These are phyloP conservation scores for Chlorella variabilis DNA, from an alignment of 163 green algal genomes.

Conservation along the genomic window DNA sequence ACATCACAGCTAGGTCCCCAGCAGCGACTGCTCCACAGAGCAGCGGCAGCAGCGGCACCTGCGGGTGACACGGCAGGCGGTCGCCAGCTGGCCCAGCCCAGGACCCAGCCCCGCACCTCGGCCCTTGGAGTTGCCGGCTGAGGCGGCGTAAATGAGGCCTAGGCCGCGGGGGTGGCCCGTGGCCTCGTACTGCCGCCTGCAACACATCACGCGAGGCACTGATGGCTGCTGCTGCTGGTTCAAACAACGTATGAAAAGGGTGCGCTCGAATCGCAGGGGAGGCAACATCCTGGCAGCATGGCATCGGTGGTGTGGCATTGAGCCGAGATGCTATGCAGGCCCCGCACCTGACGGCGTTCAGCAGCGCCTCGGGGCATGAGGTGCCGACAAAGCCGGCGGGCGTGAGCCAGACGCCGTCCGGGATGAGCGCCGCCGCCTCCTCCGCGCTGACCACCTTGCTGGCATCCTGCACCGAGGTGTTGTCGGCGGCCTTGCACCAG, in stretches of 20 bases:
- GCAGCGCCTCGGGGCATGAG: conserved; percentile 49
- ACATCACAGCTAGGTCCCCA: too few relatives aligned
- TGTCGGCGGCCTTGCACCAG: background rate
- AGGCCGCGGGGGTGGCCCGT: conserved; percentile 43
- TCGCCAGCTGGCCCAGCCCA: too few relatives aligned
- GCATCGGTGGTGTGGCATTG: too few relatives aligned
- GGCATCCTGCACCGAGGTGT: background rate
- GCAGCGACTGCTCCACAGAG: background rate
- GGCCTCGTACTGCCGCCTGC: conserved; percentile 41
- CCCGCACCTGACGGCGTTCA: conserved; percentile 42
- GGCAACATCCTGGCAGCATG: too few relatives aligned
- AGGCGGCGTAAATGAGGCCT: conserved; percentile 45
- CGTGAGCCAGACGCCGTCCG: conserved; percentile 21
- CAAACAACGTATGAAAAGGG: too few relatives aligned
- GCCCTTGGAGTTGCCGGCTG: conserved; percentile 54
- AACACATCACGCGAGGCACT: too few relatives aligned
- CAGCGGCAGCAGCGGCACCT: background rate
- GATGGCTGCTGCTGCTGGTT: too few relatives aligned
- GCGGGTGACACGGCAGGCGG: too few relatives aligned
- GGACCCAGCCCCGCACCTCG: conserved; percentile 4
- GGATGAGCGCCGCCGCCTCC: conserved; percentile 23
- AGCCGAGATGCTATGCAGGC: too few relatives aligned
- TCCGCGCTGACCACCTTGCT: conserved; percentile 23
- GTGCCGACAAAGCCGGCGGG: conserved; percentile 56
- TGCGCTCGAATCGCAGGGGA: too few relatives aligned